Evolutionary conservation across 345 rosid species (phyloP), one percentile per base, ranked within the genome.

Genomic region (Murraya paniculata): DNA sequence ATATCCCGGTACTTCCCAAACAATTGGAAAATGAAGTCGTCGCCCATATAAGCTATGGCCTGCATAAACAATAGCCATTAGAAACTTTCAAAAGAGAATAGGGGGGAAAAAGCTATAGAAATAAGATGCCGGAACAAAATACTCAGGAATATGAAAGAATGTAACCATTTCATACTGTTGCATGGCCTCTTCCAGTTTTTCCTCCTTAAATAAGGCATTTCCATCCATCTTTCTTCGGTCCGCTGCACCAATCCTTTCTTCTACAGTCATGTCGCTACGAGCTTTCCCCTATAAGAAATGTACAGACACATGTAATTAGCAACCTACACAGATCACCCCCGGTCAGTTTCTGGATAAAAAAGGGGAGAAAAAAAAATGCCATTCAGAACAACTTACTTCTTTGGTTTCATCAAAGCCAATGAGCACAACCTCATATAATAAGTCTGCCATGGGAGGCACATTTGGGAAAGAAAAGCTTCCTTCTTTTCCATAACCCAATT

Each of bases 81-180:
- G 75, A 84, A 68, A 61, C 66, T 79, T 58, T 80, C 45, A 84
- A 59, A 72, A 50, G 28, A 69, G 76, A 58, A 67, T 3, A 14
- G 50, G 50, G 4, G 3, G 50, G 5, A 5, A 1, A 3, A 13
- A 45, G 11, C 18, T 11, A 3, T 18, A 53, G 38, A 64, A 30
- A 22, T 27, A 18, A 75, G 18, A 62, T 25, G 62, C 60, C 4
- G 73, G 60, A 18, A 69, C 30, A 48, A 7, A 76, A 71, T 55
- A 53, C 21, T 68, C 19, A 45, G 64, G 45, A 80, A 22, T 18
- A 79, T 64, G 67, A 6, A 62, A 81, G 85, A 72, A 69, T 25
- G 50, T 85, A 83, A 93, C 99, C 98, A 94, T 95, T 88, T 95
- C 99, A 92, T 95, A 95, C 78, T 95, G 98, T 77, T 91, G 98